Percentiles rank a stretch among this genome's conserved stretches.
Conservation (phyloP, 148 eudicot genomes). For the Silene latifolia region DNA sequence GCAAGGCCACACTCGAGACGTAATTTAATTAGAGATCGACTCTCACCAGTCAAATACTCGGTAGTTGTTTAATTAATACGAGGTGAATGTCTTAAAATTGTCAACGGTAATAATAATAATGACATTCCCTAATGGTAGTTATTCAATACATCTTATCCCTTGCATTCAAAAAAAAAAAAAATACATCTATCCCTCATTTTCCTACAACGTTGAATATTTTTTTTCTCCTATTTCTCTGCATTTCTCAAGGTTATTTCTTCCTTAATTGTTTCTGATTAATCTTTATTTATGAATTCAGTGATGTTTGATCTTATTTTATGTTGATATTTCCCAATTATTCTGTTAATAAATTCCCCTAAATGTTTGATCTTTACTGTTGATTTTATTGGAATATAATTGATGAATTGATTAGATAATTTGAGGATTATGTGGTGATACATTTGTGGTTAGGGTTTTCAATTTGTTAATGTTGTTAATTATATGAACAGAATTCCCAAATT, state of each 20-base stretch:
- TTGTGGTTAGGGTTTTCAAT: background rate
- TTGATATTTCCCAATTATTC: background rate
- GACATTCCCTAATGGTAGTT: background rate
- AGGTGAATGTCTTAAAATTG: background rate
- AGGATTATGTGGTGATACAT: too few species aligned
- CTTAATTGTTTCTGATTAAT: background rate
- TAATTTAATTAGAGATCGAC: too few species aligned
- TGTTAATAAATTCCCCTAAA: background rate
- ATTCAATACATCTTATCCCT: background rate
- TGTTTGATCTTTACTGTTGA: background rate
- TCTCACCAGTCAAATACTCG: too few species aligned
- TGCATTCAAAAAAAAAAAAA: too few species aligned
- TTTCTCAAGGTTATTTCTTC: slow-evolving; percentile 7
- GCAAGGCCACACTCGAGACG: too few species aligned
- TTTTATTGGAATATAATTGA: background rate
- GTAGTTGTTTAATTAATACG: too few species aligned
- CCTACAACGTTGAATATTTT: background rate
- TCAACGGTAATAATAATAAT: background rate
- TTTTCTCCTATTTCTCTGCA: background rate
- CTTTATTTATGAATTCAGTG: background rate
- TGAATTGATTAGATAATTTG: background rate
- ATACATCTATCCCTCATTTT: background rate
- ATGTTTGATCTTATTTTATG: background rate
- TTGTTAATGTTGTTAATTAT: background rate
- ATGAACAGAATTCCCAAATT: background rate